These are phyloP conservation scores for Colletotrichum paranaense DNA, from an alignment of 2,329 filamentous ascomycete genomes.

Conservation along the genomic window DNA sequence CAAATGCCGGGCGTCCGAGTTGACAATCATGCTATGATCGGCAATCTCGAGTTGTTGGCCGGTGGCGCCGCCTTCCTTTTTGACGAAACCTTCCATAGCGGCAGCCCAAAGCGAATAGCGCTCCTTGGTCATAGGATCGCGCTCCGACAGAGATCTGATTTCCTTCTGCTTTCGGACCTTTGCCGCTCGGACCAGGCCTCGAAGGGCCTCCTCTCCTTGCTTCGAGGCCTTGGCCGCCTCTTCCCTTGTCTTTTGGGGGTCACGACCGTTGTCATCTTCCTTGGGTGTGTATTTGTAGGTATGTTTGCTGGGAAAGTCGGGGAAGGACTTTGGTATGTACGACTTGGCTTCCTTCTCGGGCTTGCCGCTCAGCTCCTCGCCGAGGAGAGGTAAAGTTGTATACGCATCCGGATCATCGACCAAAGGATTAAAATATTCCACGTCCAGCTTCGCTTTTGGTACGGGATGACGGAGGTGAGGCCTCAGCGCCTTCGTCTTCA, in stretches of 20 bases:
- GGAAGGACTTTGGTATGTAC: constrained; percentile 70
- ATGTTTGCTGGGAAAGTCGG: constrained; percentile 72
- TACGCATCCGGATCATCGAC: constrained; percentile 53
- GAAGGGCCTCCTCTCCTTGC: constrained; percentile 71
- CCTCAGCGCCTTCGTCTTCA: constrained; percentile 62
- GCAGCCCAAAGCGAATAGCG: constrained; percentile 71
- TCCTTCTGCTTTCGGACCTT: constrained; percentile 75
- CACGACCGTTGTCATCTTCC: constrained; percentile 56
- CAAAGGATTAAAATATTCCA: constrained; percentile 51
- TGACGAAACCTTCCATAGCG: constrained; percentile 68
- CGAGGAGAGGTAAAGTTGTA: constrained; percentile 57
- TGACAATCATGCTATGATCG: constrained; percentile 74
- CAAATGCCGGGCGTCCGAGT: constrained; percentile 63
- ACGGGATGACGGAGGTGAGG: constrained; percentile 68
- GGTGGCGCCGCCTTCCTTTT: constrained; percentile 47
- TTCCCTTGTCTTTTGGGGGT: constrained; percentile 69
- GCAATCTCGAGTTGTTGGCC: constrained; percentile 63
- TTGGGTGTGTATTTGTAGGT: constrained; percentile 71
- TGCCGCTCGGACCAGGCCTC: constrained; percentile 69
- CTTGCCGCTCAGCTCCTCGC: constrained; percentile 68
- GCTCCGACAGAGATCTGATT: constrained; percentile 66
- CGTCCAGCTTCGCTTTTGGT: constrained; percentile 49
- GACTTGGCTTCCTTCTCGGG: constrained; percentile 64
- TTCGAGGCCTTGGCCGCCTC: constrained; percentile 70
- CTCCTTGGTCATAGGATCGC: constrained; percentile 62